Percentiles rank a stretch among this genome's conserved stretches.
Evolutionary conservation across 768 basidiomycete species (phyloP).

Genomic region (Clitopilus passeckerianus): DNA sequence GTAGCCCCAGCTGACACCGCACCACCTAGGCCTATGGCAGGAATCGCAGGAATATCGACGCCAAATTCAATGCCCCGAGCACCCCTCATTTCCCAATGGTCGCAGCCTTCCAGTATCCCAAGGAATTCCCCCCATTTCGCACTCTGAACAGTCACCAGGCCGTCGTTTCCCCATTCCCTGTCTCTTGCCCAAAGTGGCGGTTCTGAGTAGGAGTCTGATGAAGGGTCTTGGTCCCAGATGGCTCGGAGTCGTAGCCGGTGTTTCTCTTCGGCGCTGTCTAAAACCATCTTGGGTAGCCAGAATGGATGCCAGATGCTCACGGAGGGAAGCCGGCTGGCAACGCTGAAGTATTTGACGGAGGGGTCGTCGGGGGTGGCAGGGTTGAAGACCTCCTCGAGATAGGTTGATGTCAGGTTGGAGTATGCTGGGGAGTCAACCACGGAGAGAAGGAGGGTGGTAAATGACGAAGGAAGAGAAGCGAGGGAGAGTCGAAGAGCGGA

Average conservation of each 20-base stretch:
- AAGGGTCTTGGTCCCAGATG: slow-evolving; percentile 23
- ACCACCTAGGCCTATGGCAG: slow-evolving; percentile 35
- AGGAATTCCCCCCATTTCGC: slow-evolving; percentile 97
- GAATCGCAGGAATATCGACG: slow-evolving; percentile 50
- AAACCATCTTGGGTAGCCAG: slow-evolving; percentile 93
- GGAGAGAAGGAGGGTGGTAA: slow-evolving; percentile 83
- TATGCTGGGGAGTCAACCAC: slow-evolving; percentile 96
- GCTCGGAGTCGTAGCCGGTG: slow-evolving; percentile 40
- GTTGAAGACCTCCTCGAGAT: slow-evolving; percentile 78
- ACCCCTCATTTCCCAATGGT: slow-evolving; percentile 94
- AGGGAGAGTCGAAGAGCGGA: slow-evolving; percentile 41
- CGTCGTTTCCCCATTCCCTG: slow-evolving; percentile 80
- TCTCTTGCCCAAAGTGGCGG: slow-evolving; percentile 44
- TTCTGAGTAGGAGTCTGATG: not conserved
- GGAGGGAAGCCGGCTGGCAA: slow-evolving; percentile 69
- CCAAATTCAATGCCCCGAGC: slow-evolving; percentile 72
- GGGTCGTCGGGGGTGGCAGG: slow-evolving; percentile 75
- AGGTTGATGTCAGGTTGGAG: slow-evolving; percentile 84
- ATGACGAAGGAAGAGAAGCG: slow-evolving; percentile 69
- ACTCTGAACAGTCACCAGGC: slow-evolving; percentile 85
- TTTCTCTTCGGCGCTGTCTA: slow-evolving; percentile 77
- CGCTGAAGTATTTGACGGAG: slow-evolving; percentile 86
- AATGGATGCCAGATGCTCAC: slow-evolving; percentile 88
- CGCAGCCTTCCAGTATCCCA: slow-evolving; percentile 82
- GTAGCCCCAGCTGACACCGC: slow-evolving; percentile 1